Percentiles rank a stretch among this genome's conserved stretches.
Conservation (phyloP, 129 eudicot species). For the Cynara cardunculus region DNA sequence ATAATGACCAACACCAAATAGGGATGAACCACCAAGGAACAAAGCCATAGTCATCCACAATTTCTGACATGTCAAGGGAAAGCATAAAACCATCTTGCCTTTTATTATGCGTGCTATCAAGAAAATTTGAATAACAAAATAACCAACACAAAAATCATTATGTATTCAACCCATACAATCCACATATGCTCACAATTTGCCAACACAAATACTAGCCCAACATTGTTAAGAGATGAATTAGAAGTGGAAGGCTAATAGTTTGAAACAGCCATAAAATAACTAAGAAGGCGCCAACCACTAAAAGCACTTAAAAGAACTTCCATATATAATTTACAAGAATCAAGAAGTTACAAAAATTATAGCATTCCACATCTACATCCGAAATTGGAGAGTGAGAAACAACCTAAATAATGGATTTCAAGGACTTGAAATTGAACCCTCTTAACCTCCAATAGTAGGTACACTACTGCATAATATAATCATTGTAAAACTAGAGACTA, state of each 20-base stretch:
- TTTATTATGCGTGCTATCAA: not conserved
- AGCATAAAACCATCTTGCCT: constrained; percentile 60
- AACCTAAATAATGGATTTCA: not conserved
- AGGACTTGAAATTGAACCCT: not conserved
- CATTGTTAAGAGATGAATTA: not conserved
- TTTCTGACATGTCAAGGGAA: constrained; percentile 64
- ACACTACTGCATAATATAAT: not conserved
- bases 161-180: not conserved
- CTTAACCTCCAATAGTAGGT: not conserved
- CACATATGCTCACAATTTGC: not conserved
- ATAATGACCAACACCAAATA: constrained; percentile 70
- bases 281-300: not conserved
- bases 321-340: not conserved
- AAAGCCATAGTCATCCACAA: constrained; percentile 47
- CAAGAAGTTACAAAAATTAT: constrained; percentile 1
- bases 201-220: not conserved
- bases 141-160: not conserved
- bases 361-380: constrained; percentile 1
- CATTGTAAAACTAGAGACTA: constrained; percentile 3
- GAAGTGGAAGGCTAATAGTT: not conserved
- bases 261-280: not conserved
- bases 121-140: not conserved
- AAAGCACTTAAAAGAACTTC: not conserved
- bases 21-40: constrained; percentile 52
- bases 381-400: not conserved